Evolutionary conservation across 1,139 yeast species (phyloP).

Genomic region (Arxiozyma slooffiae): DNA sequence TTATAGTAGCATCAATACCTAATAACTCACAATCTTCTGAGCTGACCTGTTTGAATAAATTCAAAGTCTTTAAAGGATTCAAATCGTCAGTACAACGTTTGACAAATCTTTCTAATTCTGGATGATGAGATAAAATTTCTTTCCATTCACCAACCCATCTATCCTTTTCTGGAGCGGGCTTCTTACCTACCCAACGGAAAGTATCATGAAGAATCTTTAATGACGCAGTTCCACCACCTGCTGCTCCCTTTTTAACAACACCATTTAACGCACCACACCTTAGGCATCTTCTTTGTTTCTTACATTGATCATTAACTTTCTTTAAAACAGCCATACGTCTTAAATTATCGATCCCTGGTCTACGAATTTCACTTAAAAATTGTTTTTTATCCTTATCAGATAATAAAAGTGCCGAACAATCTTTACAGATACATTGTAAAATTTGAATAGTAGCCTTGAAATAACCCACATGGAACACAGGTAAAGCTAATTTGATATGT

Average conservation of each 20-base stretch:
- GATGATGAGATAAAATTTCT: slow-evolving; percentile 56
- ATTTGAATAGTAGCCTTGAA: slow-evolving; percentile 86
- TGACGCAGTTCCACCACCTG: slow-evolving; percentile 86
- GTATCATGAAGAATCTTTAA: slow-evolving; percentile 92
- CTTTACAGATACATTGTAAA: slow-evolving; percentile 84
- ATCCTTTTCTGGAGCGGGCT: slow-evolving; percentile 71
- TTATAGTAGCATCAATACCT: slow-evolving; percentile 70
- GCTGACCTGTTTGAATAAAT: slow-evolving; percentile 72
- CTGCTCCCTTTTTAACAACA: slow-evolving; percentile 94
- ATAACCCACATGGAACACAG: slow-evolving; percentile 96
- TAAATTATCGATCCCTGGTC: slow-evolving; percentile 84
- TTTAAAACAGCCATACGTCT: slow-evolving; percentile 84
- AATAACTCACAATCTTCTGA: slow-evolving; percentile 86
- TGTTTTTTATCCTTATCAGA: slow-evolving; percentile 63
- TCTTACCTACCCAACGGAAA: slow-evolving; percentile 91
- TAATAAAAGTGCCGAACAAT: slow-evolving; percentile 69
- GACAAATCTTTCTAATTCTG: slow-evolving; percentile 80
- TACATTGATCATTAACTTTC: slow-evolving; percentile 80
- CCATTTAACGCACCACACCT: slow-evolving; percentile 86
- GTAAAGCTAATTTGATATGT: slow-evolving; percentile 81
- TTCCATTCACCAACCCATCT: slow-evolving; percentile 83
- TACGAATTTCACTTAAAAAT: slow-evolving; percentile 64
- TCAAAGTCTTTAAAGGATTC: slow-evolving; percentile 83
- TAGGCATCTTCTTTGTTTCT: slow-evolving; percentile 85
- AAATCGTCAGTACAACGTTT: slow-evolving; percentile 88